These are phyloP conservation scores for Cordyceps farinosa DNA, from an alignment of 2,329 filamentous ascomycete genomes.

Conservation along the genomic window DNA sequence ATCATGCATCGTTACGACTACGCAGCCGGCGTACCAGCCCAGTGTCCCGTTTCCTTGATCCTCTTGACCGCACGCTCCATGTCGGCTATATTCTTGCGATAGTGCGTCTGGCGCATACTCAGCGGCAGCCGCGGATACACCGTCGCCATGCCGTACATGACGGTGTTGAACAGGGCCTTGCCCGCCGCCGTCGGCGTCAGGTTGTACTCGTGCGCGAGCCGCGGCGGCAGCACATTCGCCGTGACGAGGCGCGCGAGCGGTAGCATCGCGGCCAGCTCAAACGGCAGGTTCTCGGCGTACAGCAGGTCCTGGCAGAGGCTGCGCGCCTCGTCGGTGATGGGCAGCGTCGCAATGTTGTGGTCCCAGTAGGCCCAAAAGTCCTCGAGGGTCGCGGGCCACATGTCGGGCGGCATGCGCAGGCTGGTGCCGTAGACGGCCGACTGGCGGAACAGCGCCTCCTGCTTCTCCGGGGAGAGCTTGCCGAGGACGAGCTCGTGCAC, in stretches of 20 bases:
- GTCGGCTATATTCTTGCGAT: conserved; percentile 25
- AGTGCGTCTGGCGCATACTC: conserved; percentile 23
- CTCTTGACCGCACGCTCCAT: conserved; percentile 23
- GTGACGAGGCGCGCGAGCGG: conserved; percentile 24
- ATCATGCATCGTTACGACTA: not conserved
- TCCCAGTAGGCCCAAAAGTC: conserved; percentile 41
- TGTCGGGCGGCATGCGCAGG: conserved; percentile 30
- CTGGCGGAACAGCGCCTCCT: conserved; percentile 27
- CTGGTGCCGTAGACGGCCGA: conserved; percentile 29
- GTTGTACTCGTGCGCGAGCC: conserved; percentile 26
- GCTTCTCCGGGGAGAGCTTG: conserved; percentile 26
- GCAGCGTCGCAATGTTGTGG: conserved; percentile 30
- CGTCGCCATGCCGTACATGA: conserved; percentile 29
- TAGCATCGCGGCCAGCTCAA: conserved; percentile 21
- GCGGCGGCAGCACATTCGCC: conserved; percentile 20
- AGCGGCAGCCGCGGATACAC: conserved; percentile 21
- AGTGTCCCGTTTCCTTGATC: conserved; percentile 23
- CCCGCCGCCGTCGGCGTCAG: conserved; percentile 22
- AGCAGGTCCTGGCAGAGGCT: conserved; percentile 25
- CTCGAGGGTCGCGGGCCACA: conserved; percentile 34
- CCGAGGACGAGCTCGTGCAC: conserved; percentile 36
- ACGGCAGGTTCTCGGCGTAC: conserved; percentile 25
- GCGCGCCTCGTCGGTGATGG: conserved; percentile 31
- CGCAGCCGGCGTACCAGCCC: conserved; percentile 1
- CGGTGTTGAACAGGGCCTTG: conserved; percentile 19